phyloP scores from a whole-genome alignment of 257 asterid species.

The Gentiana straminea region DNA sequence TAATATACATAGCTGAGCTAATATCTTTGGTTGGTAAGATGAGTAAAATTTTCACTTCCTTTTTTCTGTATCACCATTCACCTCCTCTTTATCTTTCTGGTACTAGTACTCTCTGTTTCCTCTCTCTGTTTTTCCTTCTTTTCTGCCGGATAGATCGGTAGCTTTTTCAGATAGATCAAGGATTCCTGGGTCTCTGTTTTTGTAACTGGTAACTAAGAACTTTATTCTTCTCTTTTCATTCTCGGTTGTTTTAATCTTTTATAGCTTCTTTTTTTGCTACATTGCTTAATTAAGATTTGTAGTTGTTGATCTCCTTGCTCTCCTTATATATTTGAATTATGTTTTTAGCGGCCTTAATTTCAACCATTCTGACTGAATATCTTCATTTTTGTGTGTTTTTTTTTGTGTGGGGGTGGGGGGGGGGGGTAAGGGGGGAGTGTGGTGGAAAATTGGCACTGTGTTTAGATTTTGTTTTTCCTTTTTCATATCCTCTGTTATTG shows the following conservation, averaged over 20 bases:
- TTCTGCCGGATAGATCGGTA: constrained; percentile 15
- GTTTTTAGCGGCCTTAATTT: background rate
- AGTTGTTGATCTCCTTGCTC: no score
- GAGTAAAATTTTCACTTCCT: background rate
- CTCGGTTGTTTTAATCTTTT: background rate
- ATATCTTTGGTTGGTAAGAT: constrained; percentile 3
- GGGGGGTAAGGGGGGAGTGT: no score
- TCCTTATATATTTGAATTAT: no score
- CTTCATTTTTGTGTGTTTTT: no score
- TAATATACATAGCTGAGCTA: constrained; percentile 3
- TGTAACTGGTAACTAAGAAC: background rate
- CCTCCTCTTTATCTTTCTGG: background rate
- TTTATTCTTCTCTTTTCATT: background rate
- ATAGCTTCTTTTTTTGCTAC: no score
- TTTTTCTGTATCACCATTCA: background rate
- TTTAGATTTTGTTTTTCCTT: background rate
- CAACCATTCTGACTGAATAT: no score
- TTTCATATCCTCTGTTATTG: background rate
- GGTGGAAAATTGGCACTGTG: no score
- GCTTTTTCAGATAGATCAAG: background rate
- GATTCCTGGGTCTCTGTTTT: background rate
- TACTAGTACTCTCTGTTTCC: background rate
- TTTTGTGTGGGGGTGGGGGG: no score
- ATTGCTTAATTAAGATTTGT: no score
- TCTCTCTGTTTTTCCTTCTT: constrained; percentile 10